These are phyloP conservation scores for Tolypocladium ovalisporum DNA, from an alignment of 2,329 filamentous ascomycete species.

Conservation along the genomic window DNA sequence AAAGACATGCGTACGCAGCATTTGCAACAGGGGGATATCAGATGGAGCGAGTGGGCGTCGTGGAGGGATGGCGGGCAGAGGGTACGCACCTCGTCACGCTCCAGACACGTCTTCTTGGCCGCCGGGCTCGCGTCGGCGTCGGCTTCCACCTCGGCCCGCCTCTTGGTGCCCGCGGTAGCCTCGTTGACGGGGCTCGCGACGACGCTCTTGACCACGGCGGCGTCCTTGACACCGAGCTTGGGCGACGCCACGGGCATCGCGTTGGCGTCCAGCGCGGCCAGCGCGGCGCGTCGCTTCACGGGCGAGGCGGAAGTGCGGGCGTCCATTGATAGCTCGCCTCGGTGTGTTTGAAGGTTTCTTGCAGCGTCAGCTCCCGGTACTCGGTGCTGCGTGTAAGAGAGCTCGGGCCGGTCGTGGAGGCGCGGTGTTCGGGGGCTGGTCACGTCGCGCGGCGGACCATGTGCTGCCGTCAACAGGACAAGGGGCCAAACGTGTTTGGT, in stretches of 20 bases:
- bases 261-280: conserved; percentile 36
- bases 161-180: conserved; percentile 12
- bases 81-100: conserved; percentile 14
- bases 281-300: conserved; percentile 37
- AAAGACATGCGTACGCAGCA: not conserved
- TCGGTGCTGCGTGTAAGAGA: not conserved
- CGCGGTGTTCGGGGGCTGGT: not conserved
- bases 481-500: not conserved
- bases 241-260: conserved; percentile 19
- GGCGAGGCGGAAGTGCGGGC: conserved; percentile 17
- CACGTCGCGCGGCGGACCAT: not conserved
- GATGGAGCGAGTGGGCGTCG: not conserved
- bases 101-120: conserved; percentile 23
- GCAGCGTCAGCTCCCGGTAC: too few species aligned
- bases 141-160: conserved; percentile 12
- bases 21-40: not conserved
- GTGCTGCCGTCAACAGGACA: not conserved
- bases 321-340: not conserved
- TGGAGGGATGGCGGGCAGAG: not conserved
- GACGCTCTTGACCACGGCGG: conserved; percentile 3
- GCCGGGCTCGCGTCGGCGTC: conserved; percentile 9
- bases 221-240: conserved; percentile 6
- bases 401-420: not conserved
- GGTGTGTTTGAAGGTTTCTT: not conserved
- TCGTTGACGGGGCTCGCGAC: not conserved